Conservation (phyloP, 257 asterid genomes). For the Hygrophila difformis region DNA sequence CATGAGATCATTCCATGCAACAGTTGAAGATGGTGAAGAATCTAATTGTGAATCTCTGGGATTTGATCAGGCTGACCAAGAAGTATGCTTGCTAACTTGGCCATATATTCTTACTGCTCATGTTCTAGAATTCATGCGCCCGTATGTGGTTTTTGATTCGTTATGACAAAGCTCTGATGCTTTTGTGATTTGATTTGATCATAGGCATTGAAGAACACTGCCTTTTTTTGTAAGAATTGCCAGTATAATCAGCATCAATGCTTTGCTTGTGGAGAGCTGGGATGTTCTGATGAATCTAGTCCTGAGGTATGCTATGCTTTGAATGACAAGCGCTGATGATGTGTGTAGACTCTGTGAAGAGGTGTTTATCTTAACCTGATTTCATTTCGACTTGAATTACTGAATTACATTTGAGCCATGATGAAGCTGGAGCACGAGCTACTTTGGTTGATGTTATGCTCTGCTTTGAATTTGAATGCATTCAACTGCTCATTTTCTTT, state of each 20-base stretch:
- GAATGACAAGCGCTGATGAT: too few species aligned
- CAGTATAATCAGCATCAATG: slow-evolving; percentile 67
- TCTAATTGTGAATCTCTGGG: slow-evolving; percentile 59
- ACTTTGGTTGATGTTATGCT: neutral
- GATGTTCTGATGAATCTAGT: slow-evolving; percentile 77
- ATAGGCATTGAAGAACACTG: slow-evolving; percentile 35
- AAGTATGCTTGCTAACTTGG: slow-evolving; percentile 29
- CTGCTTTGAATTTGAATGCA: neutral
- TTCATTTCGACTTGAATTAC: too few species aligned
- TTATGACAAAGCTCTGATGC: slow-evolving; percentile 10
- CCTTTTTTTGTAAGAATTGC: slow-evolving; percentile 68
- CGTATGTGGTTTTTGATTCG: slow-evolving; percentile 13
- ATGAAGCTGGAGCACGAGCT: neutral
- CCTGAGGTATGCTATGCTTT: slow-evolving; percentile 51
- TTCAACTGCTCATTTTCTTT: neutral
- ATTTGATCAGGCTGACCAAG: slow-evolving; percentile 37
- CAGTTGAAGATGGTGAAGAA: slow-evolving; percentile 45
- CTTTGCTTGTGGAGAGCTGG: slow-evolving; percentile 77
- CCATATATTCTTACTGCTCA: neutral
- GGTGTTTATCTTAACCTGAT: too few species aligned
- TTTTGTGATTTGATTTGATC: slow-evolving; percentile 13
- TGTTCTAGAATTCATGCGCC: slow-evolving; percentile 1
- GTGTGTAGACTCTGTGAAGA: too few species aligned
- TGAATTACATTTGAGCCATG: slow-evolving; percentile 2
- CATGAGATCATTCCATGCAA: slow-evolving; percentile 85